These are phyloP conservation scores for Cutaneotrichosporon cutaneum DNA, from an alignment of 1,284 basidiomycete species.

Conservation along the genomic window DNA sequence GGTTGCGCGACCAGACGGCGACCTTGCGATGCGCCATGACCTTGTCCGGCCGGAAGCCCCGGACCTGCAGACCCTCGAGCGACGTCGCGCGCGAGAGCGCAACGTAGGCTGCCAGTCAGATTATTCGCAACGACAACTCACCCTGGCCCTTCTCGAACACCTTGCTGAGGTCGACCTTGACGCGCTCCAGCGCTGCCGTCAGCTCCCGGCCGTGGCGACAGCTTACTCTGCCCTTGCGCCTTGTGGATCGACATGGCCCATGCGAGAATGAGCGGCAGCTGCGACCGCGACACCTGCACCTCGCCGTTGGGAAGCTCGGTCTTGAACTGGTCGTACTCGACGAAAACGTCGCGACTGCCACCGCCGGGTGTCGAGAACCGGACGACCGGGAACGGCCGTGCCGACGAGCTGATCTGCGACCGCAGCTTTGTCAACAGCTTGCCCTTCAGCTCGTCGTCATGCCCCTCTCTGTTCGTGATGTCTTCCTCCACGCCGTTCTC, in stretches of 20 bases:
- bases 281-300: constrained; percentile 68
- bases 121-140: constrained; percentile 3
- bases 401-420: constrained; percentile 32
- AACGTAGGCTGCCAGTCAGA: constrained; percentile 71
- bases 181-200: constrained; percentile 44
- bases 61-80: constrained; percentile 84
- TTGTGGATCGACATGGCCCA: constrained; percentile 97
- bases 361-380: constrained; percentile 67
- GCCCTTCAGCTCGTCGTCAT: constrained; percentile 49
- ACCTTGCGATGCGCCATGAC: constrained; percentile 64
- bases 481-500: constrained; percentile 23
- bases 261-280: constrained; percentile 80
- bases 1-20: constrained; percentile 36
- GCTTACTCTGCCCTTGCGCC: constrained; percentile 75
- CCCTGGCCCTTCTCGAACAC: constrained; percentile 76
- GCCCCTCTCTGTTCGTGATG: constrained; percentile 29
- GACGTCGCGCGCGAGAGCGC: constrained; percentile 92
- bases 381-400: constrained; percentile 66
- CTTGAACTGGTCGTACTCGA: constrained; percentile 77
- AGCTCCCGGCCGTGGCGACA: neutral
- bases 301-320: constrained; percentile 79
- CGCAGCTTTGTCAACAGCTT: constrained; percentile 46
- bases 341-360: constrained; percentile 59
- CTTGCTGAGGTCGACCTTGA: constrained; percentile 55
- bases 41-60: constrained; percentile 78